Conservation (phyloP, 2,329 filamentous ascomycete genomes). For the Hypoxylon sp. region DNA sequence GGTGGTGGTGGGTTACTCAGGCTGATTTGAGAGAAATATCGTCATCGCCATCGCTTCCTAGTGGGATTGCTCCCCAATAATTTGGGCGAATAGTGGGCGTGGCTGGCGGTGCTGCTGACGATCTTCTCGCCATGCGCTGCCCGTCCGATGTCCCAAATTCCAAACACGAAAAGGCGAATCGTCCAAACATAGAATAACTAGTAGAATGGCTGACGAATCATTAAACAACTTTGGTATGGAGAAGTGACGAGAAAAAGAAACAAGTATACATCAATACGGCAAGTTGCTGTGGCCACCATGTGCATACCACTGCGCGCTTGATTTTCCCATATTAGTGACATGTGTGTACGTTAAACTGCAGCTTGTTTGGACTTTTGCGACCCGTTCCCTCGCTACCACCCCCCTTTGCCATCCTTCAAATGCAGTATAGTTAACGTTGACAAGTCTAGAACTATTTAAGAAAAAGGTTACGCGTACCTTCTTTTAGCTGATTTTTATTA, state of each 20-base stretch:
- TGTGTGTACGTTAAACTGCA: conserved; percentile 7
- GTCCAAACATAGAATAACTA: conserved; percentile 30
- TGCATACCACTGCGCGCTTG: conserved; percentile 2
- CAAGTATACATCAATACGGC: conserved; percentile 30
- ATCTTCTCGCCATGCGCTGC: conserved; percentile 41
- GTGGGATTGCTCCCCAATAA: conserved; percentile 28
- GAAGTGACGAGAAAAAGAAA: conserved; percentile 14
- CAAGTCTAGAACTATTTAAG: conserved; percentile 36
- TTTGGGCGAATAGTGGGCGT: conserved; percentile 35
- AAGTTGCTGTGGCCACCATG: conserved; percentile 34
- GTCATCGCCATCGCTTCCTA: conserved; percentile 34
- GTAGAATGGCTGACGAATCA: conserved; percentile 34
- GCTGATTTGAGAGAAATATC: conserved; percentile 33
- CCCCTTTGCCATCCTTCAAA: conserved; percentile 8
- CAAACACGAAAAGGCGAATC: conserved; percentile 37
- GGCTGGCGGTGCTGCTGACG: conserved; percentile 38
- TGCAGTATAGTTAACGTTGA: conserved; percentile 21
- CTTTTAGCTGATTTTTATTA: conserved; percentile 26
- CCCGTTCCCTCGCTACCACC: conserved; percentile 29
- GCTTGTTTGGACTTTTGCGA: conserved; percentile 18
- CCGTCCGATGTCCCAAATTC: conserved; percentile 25
- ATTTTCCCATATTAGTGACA: conserved; percentile 23
- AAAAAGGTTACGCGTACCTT: conserved; percentile 41
- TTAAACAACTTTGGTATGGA: conserved; percentile 4
- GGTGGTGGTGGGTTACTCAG: conserved; percentile 34